Evolutionary conservation across 2,329 filamentous ascomycete genomes (phyloP).

Genomic region (Nemania abortiva): DNA sequence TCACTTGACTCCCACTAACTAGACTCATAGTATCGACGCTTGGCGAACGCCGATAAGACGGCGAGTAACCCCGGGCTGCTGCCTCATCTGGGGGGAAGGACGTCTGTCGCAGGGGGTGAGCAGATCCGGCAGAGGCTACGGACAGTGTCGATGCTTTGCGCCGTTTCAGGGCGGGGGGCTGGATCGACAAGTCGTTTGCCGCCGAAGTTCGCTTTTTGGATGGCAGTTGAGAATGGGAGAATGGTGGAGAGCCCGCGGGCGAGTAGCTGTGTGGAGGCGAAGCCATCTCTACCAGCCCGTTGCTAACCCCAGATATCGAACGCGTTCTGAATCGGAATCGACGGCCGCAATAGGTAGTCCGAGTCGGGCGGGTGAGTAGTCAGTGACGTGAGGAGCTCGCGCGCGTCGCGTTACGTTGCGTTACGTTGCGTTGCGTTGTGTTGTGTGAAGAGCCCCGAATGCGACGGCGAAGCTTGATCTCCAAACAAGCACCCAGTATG

Average conservation of each 20-base stretch:
- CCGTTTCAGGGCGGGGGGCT: conserved; percentile 68
- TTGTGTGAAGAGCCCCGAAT: not conserved
- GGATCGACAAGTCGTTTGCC: conserved; percentile 63
- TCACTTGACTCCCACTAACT: conserved; percentile 71
- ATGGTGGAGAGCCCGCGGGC: conserved; percentile 67
- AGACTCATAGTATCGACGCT: conserved; percentile 72
- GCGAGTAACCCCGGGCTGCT: conserved; percentile 57
- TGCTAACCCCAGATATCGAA: not conserved
- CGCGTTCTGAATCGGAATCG: not conserved
- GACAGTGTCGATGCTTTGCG: conserved; percentile 77
- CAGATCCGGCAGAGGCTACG: conserved; percentile 62
- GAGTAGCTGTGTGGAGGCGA: conserved; percentile 67
- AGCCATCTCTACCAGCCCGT: conserved; percentile 59
- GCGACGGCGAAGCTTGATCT: not conserved
- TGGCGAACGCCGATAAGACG: conserved; percentile 71
- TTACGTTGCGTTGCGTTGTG: not conserved
- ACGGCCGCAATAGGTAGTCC: not conserved
- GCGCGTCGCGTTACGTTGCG: not conserved
- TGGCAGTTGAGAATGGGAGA: conserved; percentile 63
- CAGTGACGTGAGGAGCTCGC: not conserved
- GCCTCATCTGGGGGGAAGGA: conserved; percentile 78
- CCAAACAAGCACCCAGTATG: not conserved
- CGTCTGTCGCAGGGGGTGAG: conserved; percentile 81
- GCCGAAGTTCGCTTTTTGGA: conserved; percentile 73
- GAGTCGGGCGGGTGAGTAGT: not conserved